Base-by-base conservation (phyloP, 805 yeast genomes). In the Wickerhamomyces subpelliculosus region DNA sequence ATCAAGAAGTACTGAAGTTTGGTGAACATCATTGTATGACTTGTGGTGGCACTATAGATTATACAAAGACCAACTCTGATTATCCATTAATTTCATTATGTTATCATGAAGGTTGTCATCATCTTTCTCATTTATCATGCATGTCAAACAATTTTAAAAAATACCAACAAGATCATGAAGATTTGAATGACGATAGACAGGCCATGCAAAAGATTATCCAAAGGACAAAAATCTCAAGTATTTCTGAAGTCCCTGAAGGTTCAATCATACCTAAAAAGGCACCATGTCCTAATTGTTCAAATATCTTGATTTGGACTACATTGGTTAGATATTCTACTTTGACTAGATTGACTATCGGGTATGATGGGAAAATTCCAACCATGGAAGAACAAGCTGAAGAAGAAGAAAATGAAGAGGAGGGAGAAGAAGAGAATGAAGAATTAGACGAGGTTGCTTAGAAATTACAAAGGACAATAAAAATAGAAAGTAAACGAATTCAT, bases 71-170 rank as follows among this genome's bases (percentile, higher is more conserved):
- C 9, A 47, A 56, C 17, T n/a, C 17, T 2, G 34, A 22, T 1
- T 39, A 59, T 37, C 71, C 71, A 0, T 43, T 62, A 19, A 32
- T 66, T 3, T 57, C 61, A 3, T 49, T 60, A 4, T 71, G 76
- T 29, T 45, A 52, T 25, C 46, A 54, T 26, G 40, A 42, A 2
- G 36, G 37, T 3, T 72, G 77, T 44, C 39, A 48, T 2, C 45
- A 45, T 17, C 43, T 58, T 2, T 48, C 58, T 8, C 77, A 73
- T 49, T 45, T 73, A 25, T 22, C 48, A 1, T 73, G 78, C 44
- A 38, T 69, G 6, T 62, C 65, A n/a, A 38, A 45, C 4, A 35
- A 37, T 3, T 54, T 52, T 25, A 22, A 22, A 14, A 36, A 37
- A 13, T 36, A 37, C 17, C 12, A 29, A 18, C 8, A 8, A 23